These are phyloP conservation scores for Colletotrichum tanaceti DNA, from an alignment of 2,329 filamentous ascomycete genomes.

Conservation along the genomic window DNA sequence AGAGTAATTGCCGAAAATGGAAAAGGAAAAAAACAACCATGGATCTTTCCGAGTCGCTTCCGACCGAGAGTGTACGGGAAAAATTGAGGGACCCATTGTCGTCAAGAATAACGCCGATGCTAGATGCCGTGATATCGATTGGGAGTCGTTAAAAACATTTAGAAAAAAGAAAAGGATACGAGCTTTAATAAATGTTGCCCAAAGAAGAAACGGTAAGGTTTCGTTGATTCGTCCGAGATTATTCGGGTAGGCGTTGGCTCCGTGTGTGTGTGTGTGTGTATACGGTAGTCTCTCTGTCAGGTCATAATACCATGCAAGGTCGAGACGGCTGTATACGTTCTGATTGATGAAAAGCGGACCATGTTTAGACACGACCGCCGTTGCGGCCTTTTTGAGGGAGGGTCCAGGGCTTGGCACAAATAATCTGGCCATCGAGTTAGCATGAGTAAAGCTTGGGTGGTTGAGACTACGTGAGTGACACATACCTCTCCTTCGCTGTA, in stretches of 20 bases:
- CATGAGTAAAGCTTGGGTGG: constrained; percentile 14
- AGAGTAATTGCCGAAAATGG: constrained; percentile 10
- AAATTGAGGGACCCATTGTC: constrained; percentile 20
- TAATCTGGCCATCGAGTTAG: constrained; percentile 60
- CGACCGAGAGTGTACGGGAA: constrained; percentile 11
- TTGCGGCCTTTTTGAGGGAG: constrained; percentile 66
- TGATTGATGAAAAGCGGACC: background rate
- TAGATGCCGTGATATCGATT: constrained; percentile 41
- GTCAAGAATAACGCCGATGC: constrained; percentile 40
- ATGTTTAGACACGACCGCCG: constrained; percentile 39
- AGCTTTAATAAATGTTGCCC: constrained; percentile 22
- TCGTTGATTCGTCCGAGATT: constrained; percentile 32
- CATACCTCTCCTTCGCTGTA: constrained; percentile 95
- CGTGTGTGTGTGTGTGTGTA: constrained; percentile 10
- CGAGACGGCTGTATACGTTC: constrained; percentile 18
- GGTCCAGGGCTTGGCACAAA: constrained; percentile 77
- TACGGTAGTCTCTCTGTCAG: constrained; percentile 26
- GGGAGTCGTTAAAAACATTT: constrained; percentile 34
- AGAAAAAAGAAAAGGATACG: constrained; percentile 23
- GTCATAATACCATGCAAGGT: constrained; percentile 6
- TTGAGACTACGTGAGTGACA: background rate
- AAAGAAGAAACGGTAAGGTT: constrained; percentile 31
- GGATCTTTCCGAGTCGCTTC: constrained; percentile 6
- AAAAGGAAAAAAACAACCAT: background rate
- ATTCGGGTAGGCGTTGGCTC: constrained; percentile 9